A percentile compares a stretch with the other conserved stretches of the same genome.
These are phyloP conservation scores for Eucalyptus sp. DNA, from an alignment of 345 rosid species.

Conservation along the genomic window DNA sequence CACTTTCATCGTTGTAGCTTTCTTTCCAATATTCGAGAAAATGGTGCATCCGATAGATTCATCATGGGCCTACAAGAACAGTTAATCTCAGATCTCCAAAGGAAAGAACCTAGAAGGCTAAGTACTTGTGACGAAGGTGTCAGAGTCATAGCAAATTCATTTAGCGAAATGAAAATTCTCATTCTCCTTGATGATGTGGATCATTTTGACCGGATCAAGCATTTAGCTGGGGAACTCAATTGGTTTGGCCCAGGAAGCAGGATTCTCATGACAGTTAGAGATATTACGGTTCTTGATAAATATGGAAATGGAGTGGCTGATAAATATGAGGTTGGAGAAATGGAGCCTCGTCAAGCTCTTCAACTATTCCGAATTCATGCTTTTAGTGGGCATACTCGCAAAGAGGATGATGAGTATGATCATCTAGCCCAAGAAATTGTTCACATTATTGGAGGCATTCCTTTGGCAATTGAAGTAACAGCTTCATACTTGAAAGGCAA, in stretches of 20 bases:
- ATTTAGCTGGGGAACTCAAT: neutral
- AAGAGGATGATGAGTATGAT: neutral
- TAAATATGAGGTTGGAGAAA: neutral
- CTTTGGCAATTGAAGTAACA: neutral
- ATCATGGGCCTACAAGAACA: neutral
- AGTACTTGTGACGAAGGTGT: too few relatives aligned
- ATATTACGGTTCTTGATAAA: neutral
- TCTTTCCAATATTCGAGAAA: too few relatives aligned
- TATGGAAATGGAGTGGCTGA: neutral
- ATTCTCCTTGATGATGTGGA: neutral
- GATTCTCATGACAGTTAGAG: neutral
- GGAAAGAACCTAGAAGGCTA: neutral
- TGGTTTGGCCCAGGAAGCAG: neutral
- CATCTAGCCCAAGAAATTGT: fast-evolving
- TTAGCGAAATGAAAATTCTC: neutral
- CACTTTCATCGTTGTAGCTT: neutral
- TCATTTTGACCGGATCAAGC: neutral
- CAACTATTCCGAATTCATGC: neutral
- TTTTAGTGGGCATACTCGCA: neutral
- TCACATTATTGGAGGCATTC: neutral
- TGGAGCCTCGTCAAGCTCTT: neutral
- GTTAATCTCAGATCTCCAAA: neutral
- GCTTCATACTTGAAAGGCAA: neutral
- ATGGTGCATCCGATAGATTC: neutral
- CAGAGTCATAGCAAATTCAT: neutral